Percentiles rank a stretch among this genome's conserved stretches.
Evolutionary conservation across 1,139 yeast species (phyloP).

Genomic region (Suhomyces atakaporum): DNA sequence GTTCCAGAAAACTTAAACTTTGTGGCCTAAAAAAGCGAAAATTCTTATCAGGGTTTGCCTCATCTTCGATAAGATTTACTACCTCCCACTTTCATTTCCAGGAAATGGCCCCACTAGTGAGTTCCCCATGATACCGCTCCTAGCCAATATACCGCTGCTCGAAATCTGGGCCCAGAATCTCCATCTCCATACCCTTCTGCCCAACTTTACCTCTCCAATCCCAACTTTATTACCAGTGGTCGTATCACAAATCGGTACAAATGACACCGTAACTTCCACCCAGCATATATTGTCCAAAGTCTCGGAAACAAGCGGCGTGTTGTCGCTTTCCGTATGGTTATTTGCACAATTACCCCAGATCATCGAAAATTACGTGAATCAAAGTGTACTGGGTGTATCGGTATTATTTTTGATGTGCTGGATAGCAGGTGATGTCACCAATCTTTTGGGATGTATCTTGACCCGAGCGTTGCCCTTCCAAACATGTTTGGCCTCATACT

Average conservation of each 20-base stretch:
- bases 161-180: background rate
- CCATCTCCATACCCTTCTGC: background rate
- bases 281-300: slow-evolving; percentile 10
- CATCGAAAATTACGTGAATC: slow-evolving; percentile 26
- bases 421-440: slow-evolving; percentile 28
- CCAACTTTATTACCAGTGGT: background rate
- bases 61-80: background rate
- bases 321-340: slow-evolving; percentile 33
- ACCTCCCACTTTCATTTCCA: background rate
- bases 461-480: slow-evolving; percentile 30
- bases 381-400: slow-evolving; percentile 28
- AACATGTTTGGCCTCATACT: slow-evolving; percentile 26
- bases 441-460: slow-evolving; percentile 25
- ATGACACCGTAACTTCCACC: background rate
- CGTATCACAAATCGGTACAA: background rate
- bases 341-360: slow-evolving; percentile 33
- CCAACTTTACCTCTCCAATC: background rate
- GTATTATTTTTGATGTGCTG: slow-evolving; percentile 24
- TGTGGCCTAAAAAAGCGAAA: slow-evolving; percentile 3
- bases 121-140: background rate
- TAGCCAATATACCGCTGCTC: background rate
- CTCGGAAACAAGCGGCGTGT: slow-evolving; percentile 25
- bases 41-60: background rate
- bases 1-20: background rate
- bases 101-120: background rate